Evolutionary conservation across 768 basidiomycete genomes (phyloP).

Genomic region (Suillus weaverae): DNA sequence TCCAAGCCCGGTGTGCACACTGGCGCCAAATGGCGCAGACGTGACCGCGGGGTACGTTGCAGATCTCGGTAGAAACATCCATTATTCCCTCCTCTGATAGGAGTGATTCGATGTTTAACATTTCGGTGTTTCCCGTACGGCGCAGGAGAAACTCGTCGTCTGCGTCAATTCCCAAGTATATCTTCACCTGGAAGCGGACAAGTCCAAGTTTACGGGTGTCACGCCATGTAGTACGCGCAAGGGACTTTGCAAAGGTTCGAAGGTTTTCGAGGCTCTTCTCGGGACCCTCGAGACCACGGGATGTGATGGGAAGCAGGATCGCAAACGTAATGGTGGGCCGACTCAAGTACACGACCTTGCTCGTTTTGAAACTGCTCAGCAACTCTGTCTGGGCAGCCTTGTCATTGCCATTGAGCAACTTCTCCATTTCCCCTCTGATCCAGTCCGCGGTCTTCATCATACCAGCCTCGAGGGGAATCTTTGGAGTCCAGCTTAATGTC

Average conservation of each 20-base stretch:
- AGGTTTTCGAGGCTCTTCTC: conserved; percentile 45
- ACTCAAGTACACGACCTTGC: conserved; percentile 41
- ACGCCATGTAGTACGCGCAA: conserved; percentile 46
- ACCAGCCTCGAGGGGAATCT: conserved; percentile 42
- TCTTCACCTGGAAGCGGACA: conserved; percentile 34
- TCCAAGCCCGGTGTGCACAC: conserved; percentile 48
- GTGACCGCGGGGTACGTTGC: conserved; percentile 43
- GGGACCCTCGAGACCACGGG: conserved; percentile 38
- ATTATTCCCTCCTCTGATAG: conserved; percentile 39
- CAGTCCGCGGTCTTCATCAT: conserved; percentile 48
- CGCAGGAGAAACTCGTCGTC: conserved; percentile 44
- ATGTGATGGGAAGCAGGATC: conserved; percentile 59
- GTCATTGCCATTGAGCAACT: conserved; percentile 11
- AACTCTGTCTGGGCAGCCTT: conserved; percentile 12
- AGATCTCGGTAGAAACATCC: conserved; percentile 37
- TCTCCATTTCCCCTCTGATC: conserved; percentile 43
- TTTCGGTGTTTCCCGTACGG: conserved; percentile 9
- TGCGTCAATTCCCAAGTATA: conserved; percentile 56
- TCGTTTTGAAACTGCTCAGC: conserved; percentile 31
- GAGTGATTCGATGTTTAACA: conserved; percentile 32
- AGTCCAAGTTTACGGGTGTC: conserved; percentile 37
- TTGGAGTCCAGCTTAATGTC: conserved; percentile 45
- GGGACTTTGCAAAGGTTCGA: conserved; percentile 41
- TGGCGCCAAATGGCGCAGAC: conserved; percentile 57
- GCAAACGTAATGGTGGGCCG: conserved; percentile 42